Evolutionary conservation across 192 early-diverging fungal species (phyloP).

Genomic region (Helicostylum pulchrum): DNA sequence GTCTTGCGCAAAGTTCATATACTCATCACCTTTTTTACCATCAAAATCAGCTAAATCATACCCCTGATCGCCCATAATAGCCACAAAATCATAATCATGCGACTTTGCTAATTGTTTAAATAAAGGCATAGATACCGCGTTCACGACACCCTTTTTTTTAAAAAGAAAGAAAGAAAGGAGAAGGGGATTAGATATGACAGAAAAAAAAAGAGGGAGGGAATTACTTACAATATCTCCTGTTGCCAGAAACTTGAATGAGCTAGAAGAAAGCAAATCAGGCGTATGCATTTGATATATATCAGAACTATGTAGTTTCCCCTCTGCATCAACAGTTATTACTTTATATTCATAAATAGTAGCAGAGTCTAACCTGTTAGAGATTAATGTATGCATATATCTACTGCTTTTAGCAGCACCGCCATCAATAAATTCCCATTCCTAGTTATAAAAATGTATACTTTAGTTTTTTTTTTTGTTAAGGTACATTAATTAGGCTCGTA

Average conservation of each 20-base stretch:
- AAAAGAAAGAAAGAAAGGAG: neutral
- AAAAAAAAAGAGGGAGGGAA: no score
- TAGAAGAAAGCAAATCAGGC: constrained; percentile 6
- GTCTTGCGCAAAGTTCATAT: constrained; percentile 22
- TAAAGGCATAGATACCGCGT: constrained; percentile 15
- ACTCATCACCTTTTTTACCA: constrained; percentile 25
- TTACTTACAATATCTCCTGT: constrained; percentile 24
- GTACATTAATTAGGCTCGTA: neutral
- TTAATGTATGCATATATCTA: constrained; percentile 18
- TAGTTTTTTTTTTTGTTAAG: neutral
- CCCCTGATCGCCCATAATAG: constrained; percentile 27
- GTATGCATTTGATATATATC: constrained; percentile 7
- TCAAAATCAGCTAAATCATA: constrained; percentile 29
- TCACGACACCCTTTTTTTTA: constrained; percentile 17
- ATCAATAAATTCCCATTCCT: constrained; percentile 28
- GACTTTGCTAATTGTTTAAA: constrained; percentile 11
- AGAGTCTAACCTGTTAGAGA: neutral
- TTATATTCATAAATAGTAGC: constrained; percentile 23
- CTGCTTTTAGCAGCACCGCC: constrained; percentile 12
- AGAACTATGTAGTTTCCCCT: neutral
- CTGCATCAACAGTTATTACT: neutral
- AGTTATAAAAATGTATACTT: neutral
- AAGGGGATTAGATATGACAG: neutral
- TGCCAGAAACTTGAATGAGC: constrained; percentile 22
- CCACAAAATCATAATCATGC: constrained; percentile 31